A percentile compares a stretch with the other conserved stretches of the same genome.
These are phyloP conservation scores for Suillus ampliporus DNA, from an alignment of 768 basidiomycete genomes.

Conservation along the genomic window DNA sequence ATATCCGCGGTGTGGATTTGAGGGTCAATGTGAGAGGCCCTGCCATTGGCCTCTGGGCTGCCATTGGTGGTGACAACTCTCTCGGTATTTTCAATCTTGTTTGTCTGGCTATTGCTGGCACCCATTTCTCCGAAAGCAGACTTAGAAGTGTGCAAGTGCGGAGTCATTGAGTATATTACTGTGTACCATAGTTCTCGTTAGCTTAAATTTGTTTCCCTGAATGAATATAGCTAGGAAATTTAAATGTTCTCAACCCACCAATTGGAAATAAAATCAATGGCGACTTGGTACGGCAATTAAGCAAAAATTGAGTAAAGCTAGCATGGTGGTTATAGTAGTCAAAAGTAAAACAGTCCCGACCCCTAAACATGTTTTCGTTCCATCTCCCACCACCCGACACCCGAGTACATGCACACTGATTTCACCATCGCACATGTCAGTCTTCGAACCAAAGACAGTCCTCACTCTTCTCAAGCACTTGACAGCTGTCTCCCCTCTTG, in stretches of 20 bases:
- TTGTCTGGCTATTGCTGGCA: background rate
- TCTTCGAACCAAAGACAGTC: conserved; percentile 17
- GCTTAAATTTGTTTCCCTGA: background rate
- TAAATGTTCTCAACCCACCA: conserved; percentile 2
- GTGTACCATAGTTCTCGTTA: conserved; percentile 23
- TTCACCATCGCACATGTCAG: conserved; percentile 13
- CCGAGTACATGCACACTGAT: background rate
- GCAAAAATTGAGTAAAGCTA: background rate
- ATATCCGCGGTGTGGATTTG: background rate
- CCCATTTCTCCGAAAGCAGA: background rate
- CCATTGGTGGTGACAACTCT: background rate
- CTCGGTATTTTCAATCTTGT: background rate
- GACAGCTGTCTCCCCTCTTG: background rate
- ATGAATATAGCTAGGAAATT: background rate
- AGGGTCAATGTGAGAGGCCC: background rate
- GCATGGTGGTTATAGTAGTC: background rate
- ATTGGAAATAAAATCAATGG: background rate
- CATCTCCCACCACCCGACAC: background rate
- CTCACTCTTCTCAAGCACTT: conserved; percentile 4
- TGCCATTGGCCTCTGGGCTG: background rate
- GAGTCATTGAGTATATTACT: conserved; percentile 45
- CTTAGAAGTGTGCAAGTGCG: conserved; percentile 29
- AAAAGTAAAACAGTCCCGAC: background rate
- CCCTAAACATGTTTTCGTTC: background rate
- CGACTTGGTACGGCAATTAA: background rate